Evolutionary conservation across 2,329 filamentous ascomycete species (phyloP).

Genomic region (Cercospora sp.): DNA sequence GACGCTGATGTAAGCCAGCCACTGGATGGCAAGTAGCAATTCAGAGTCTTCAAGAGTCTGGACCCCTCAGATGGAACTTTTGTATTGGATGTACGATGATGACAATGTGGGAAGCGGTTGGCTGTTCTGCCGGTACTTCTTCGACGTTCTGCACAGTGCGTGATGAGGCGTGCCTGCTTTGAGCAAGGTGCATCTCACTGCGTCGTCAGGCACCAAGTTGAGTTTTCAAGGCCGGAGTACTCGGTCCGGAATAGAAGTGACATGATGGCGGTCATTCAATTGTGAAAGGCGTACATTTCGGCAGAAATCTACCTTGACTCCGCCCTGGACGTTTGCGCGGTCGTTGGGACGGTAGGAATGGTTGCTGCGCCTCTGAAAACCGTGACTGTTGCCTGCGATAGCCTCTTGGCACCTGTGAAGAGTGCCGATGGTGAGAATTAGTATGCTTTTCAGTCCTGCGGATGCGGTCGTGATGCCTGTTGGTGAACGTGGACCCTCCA

Average conservation of each 20-base stretch:
- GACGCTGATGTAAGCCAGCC: not conserved
- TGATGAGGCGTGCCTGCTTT: not conserved
- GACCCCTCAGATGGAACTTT: not conserved
- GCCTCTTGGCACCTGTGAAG: not conserved
- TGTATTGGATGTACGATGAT: not conserved
- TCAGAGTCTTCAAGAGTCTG: not conserved
- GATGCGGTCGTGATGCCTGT: constrained; percentile 6
- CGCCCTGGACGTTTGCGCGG: not conserved
- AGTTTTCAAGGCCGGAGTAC: not conserved
- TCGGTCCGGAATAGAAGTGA: not conserved
- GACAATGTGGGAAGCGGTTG: not conserved
- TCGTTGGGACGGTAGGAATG: not conserved
- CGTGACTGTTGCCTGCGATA: not conserved
- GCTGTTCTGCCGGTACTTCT: not conserved
- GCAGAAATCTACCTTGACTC: not conserved
- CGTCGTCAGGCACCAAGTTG: not conserved
- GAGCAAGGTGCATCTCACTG: not conserved
- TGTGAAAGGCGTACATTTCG: not conserved
- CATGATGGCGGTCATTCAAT: not conserved
- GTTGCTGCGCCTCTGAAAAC: not conserved
- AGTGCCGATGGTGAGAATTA: not conserved
- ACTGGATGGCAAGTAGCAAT: not conserved
- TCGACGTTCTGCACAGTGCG: not conserved
- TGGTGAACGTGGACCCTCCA: constrained; percentile 9
- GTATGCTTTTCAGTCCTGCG: not conserved